Percentiles rank a stretch among this genome's conserved stretches.
These are phyloP conservation scores for Thermothelomyces thermophilus DNA, from an alignment of 2,329 filamentous ascomycete genomes.

Conservation along the genomic window DNA sequence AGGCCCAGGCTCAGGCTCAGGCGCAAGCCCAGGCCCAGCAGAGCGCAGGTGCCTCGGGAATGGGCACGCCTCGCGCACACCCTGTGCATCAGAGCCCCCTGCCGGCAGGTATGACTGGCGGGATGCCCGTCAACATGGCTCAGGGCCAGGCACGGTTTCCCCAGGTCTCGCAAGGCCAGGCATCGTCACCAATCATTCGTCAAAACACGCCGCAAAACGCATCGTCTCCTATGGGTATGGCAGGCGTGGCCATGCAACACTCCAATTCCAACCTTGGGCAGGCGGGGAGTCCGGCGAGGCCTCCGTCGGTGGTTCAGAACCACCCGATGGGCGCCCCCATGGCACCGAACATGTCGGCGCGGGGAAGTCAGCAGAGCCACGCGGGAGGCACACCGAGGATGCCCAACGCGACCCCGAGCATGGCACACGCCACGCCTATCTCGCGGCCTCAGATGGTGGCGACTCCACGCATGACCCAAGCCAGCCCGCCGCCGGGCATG, in stretches of 20 bases:
- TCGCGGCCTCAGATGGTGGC: slow-evolving; percentile 42
- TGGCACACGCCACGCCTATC: slow-evolving; percentile 55
- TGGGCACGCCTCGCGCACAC: slow-evolving; percentile 38
- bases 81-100: slow-evolving; percentile 38
- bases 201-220: slow-evolving; percentile 59
- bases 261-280: slow-evolving; percentile 59
- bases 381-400: slow-evolving; percentile 57
- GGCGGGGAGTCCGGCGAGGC: slow-evolving; percentile 55
- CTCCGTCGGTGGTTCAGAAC: slow-evolving; percentile 58
- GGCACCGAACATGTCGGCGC: slow-evolving; percentile 56
- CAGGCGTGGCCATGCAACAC: slow-evolving; percentile 54
- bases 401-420: slow-evolving; percentile 54
- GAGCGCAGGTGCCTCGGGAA: slow-evolving; percentile 30
- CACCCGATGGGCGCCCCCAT: slow-evolving; percentile 54
- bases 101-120: slow-evolving; percentile 34
- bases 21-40: slow-evolving; percentile 26
- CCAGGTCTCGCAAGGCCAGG: slow-evolving; percentile 55
- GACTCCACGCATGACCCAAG: slow-evolving; percentile 57
- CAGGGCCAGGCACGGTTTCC: slow-evolving; percentile 44
- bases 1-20: slow-evolving; percentile 22
- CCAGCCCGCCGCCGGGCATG: slow-evolving; percentile 54
- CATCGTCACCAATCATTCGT: slow-evolving; percentile 60
- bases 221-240: slow-evolving; percentile 58
- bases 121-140: slow-evolving; percentile 34
- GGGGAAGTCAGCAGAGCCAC: slow-evolving; percentile 62